phyloP scores from a whole-genome alignment of 139 green algal genomes.

The Chlamydomonas sp. region DNA sequence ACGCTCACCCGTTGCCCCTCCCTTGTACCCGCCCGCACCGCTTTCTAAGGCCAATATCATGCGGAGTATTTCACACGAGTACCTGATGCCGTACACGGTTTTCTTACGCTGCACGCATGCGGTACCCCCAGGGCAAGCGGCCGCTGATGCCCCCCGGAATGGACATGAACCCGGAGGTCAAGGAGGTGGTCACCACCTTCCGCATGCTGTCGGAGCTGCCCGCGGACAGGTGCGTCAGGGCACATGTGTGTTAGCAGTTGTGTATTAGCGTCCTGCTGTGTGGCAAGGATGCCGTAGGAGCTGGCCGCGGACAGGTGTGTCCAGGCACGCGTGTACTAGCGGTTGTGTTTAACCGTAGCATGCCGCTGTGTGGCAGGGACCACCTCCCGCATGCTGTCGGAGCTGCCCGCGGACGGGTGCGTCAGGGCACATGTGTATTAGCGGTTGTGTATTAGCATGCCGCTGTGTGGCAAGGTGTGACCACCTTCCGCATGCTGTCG shows the following conservation, averaged over 20 bases:
- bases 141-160: constrained; percentile 90
- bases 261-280: background rate
- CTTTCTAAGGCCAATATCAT: background rate
- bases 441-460: too few relatives aligned
- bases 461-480: constrained; percentile 46
- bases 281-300: constrained; percentile 45
- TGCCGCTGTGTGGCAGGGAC: too few relatives aligned
- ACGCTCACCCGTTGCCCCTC: background rate
- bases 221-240: constrained; percentile 72
- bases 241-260: too few relatives aligned
- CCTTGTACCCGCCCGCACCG: background rate
- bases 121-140: constrained; percentile 70
- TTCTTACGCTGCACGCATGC: background rate
- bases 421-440: too few relatives aligned
- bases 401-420: constrained; percentile 69
- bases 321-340: too few relatives aligned
- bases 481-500: constrained; percentile 40
- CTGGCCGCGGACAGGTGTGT: constrained; percentile 66
- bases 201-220: constrained; percentile 26
- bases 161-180: constrained; percentile 64
- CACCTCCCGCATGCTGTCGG: constrained; percentile 24
- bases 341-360: too few relatives aligned
- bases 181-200: constrained; percentile 78
- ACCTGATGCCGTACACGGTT: too few relatives aligned
- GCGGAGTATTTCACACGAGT: too few relatives aligned